These are phyloP conservation scores for Globisporangium okanoganense DNA, from an alignment of 352 stramenopile genomes.

Conservation along the genomic window DNA sequence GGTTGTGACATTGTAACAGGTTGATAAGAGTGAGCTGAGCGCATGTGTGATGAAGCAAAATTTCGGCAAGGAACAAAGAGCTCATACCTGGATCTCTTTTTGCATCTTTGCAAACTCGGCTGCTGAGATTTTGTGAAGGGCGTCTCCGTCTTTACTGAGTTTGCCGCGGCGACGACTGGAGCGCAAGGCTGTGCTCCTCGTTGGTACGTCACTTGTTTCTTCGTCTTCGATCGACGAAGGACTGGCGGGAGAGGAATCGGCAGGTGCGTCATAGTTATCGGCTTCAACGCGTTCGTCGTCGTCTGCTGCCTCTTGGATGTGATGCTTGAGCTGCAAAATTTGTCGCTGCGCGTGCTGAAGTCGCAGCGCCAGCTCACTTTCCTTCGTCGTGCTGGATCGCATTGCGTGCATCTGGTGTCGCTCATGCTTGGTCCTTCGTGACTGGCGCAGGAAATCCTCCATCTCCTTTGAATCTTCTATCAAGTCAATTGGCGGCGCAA, in stretches of 20 bases:
- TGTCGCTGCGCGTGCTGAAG: slow-evolving; percentile 74
- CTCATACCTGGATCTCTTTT: slow-evolving; percentile 51
- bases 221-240: neutral
- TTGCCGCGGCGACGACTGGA: neutral
- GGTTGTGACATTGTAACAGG: neutral
- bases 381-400: slow-evolving; percentile 38
- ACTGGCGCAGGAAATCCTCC: slow-evolving; percentile 46
- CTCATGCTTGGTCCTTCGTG: slow-evolving; percentile 25
- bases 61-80: neutral
- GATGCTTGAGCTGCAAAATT: slow-evolving; percentile 58
- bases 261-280: neutral
- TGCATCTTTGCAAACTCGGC: slow-evolving; percentile 25
- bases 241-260: neutral
- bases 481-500: slow-evolving; percentile 27
- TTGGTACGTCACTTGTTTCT: neutral
- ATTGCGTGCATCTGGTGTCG: slow-evolving; percentile 22
- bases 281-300: neutral
- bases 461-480: slow-evolving; percentile 54
- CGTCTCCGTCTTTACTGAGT: neutral
- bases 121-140: neutral
- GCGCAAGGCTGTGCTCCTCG: neutral
- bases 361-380: slow-evolving; percentile 55
- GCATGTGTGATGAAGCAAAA: neutral
- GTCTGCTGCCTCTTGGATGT: slow-evolving; percentile 35
- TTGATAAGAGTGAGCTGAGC: slow-evolving; percentile 1